Percentiles rank a stretch among this genome's conserved stretches.
Conservation (phyloP, 257 asterid species). For the Parsonsia alboflavescens region DNA sequence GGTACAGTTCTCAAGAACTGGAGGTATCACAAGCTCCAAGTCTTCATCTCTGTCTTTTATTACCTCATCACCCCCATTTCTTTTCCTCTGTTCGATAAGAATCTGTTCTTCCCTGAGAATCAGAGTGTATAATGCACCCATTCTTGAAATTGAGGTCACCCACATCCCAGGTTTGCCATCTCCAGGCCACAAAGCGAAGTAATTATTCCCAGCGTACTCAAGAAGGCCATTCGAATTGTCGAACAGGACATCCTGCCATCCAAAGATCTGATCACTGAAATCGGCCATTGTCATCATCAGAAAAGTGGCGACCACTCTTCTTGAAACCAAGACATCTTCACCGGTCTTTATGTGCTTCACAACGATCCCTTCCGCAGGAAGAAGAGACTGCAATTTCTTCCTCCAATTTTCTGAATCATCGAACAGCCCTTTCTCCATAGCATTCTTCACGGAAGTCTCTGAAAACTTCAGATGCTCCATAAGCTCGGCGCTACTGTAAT, state of each 20-base stretch:
- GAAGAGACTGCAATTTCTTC: slow-evolving; percentile 47
- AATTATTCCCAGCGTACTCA: slow-evolving; percentile 52
- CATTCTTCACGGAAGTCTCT: slow-evolving; percentile 34
- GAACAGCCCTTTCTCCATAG: slow-evolving; percentile 21
- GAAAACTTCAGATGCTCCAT: slow-evolving; percentile 53
- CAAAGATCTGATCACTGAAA: slow-evolving; percentile 74
- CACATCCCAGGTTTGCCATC: slow-evolving; percentile 84
- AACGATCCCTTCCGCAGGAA: slow-evolving; percentile 49
- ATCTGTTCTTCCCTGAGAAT: slow-evolving; percentile 63
- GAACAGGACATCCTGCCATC: slow-evolving; percentile 66
- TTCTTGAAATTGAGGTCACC: slow-evolving; percentile 60
- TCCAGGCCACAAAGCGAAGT: slow-evolving; percentile 67
- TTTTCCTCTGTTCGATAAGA: slow-evolving; percentile 14
- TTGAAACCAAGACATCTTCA: slow-evolving; percentile 54
- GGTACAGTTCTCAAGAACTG: slow-evolving; percentile 50
- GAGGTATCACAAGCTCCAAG: slow-evolving; percentile 67
- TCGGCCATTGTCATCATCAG: slow-evolving; percentile 79
- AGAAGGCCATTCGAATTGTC: slow-evolving; percentile 58
- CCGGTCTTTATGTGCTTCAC: slow-evolving; percentile 79
- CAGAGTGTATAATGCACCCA: slow-evolving; percentile 60
- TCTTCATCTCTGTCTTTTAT: slow-evolving; percentile 41
- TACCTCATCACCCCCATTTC: background rate
- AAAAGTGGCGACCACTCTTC: slow-evolving; percentile 66
- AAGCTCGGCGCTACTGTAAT: slow-evolving; percentile 59
- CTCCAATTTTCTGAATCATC: slow-evolving; percentile 51